Base-by-base conservation (phyloP, 2,329 filamentous ascomycete genomes). In the Diaporthe velutina region DNA sequence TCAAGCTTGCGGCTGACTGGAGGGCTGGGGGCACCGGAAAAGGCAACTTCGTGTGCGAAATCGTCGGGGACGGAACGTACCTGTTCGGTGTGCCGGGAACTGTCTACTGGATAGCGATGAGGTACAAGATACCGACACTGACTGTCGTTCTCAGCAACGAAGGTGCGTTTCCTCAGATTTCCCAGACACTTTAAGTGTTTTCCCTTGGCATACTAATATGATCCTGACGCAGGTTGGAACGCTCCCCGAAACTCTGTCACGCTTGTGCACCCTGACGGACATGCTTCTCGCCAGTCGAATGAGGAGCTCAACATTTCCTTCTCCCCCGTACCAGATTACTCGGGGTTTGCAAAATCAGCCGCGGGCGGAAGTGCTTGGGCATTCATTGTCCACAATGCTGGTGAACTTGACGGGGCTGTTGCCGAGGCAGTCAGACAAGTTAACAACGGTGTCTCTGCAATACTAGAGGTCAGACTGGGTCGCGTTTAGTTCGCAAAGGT, bases 301-400 rank as follows among this genome's bases (percentile, higher is more conserved):
- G 89, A 90, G 73, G 90, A 92, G 79, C 87, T 91, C 77, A 91
- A 91, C 78, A 91, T 92, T 76, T 89, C 88, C 0, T 91, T 92
- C 75, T 84, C 86, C 30, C 90, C 90, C 0, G 83, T 85, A 5
- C 90, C 90, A 0, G 89, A 92, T 80, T 92, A 90, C 25, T 55
- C 52, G 4, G 52, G 52, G 28, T 30, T 55, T 6, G 52, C 52
- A 30, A 55, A 55, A 19, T 17, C 52, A 19, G 52, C 52, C 4
- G 52, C 52, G 6, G 52, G 52, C 6, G 52, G 52, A 55, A 33
- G 8, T 4, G 52, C 52, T 1, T 55, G 52, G 52, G 52, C 52
- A 2, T 55, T 8, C 15, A 55, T 55, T 55, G 52, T 55, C 15
- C 52, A 6, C 9, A 55, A 33, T 30, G 25, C 25, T 10, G 25